phyloP scores from a whole-genome alignment of 2,329 filamentous ascomycete species.

The Calonectria multiphialidica region DNA sequence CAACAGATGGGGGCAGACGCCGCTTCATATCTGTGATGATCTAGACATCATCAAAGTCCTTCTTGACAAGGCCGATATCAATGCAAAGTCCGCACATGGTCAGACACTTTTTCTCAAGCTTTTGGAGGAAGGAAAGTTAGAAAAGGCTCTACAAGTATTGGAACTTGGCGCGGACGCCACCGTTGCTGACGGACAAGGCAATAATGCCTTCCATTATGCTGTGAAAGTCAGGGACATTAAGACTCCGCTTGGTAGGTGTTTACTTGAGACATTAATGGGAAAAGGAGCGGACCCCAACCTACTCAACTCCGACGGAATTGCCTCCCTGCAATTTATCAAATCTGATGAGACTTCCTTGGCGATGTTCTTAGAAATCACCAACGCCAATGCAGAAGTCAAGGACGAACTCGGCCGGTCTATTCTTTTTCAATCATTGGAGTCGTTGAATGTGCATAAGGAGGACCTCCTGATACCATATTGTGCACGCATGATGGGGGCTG shows the following conservation, averaged over 20 bases:
- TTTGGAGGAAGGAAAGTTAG: neutral
- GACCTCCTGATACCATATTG: neutral
- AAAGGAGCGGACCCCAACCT: neutral
- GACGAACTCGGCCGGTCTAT: neutral
- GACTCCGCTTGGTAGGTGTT: neutral
- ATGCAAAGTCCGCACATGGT: neutral
- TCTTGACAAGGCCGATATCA: neutral
- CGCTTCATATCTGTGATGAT: neutral
- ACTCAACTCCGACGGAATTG: neutral
- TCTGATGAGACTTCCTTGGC: neutral
- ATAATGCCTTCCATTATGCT: neutral
- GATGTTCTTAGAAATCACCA: neutral
- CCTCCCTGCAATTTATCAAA: neutral
- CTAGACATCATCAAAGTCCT: constrained; percentile 18
- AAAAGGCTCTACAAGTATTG: neutral
- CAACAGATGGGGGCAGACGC: constrained; percentile 26
- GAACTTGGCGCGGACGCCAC: neutral
- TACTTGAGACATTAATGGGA: neutral
- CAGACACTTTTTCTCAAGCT: neutral
- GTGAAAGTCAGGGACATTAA: neutral
- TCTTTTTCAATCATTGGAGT: neutral
- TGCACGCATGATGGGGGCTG: neutral
- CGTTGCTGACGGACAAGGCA: neutral
- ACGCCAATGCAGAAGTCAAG: neutral
- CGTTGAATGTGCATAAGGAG: neutral